These are phyloP conservation scores for Royoungia palumana DNA, from an alignment of 768 basidiomycete species.

Conservation along the genomic window DNA sequence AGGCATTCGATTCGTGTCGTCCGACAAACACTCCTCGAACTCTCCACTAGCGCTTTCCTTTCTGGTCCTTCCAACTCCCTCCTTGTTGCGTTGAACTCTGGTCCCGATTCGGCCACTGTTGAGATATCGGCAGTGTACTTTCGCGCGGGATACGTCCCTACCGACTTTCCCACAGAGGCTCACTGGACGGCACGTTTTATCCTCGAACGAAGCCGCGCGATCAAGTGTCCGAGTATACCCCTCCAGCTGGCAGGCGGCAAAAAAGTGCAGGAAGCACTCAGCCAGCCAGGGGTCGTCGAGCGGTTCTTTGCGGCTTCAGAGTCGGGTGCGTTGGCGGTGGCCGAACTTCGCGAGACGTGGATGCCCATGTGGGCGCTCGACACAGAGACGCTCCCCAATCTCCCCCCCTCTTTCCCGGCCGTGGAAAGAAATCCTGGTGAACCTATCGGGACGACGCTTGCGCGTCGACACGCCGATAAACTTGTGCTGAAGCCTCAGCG, in stretches of 20 bases:
- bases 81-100: slow-evolving; percentile 25
- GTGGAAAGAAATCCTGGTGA: slow-evolving; percentile 2
- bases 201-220: slow-evolving; percentile 78
- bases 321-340: slow-evolving; percentile 32
- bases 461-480: slow-evolving; percentile 35
- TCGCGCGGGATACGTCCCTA: slow-evolving; percentile 83
- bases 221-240: slow-evolving; percentile 89
- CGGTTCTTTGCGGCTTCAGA: slow-evolving; percentile 53
- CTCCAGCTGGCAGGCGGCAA: slow-evolving; percentile 96
- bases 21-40: slow-evolving; percentile 72
- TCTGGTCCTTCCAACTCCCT: slow-evolving; percentile 44
- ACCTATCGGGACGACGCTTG: slow-evolving; percentile 21
- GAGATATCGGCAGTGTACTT: slow-evolving; percentile 91
- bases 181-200: slow-evolving; percentile 73
- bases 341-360: slow-evolving; percentile 68
- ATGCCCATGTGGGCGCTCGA: slow-evolving; percentile 86
- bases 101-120: slow-evolving; percentile 25
- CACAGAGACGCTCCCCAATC: slow-evolving; percentile 1
- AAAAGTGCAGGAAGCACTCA: slow-evolving; percentile 89
- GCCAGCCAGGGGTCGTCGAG: slow-evolving; percentile 69
- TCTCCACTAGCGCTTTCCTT: slow-evolving; percentile 56
- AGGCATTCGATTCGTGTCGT: slow-evolving; percentile 76
- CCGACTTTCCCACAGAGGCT: slow-evolving; percentile 63
- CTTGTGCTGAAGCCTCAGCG: slow-evolving; percentile 95
- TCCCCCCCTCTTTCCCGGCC: neutral